Evolutionary conservation across 345 rosid species (phyloP).

Genomic region (Gynandropsis gynandra): DNA sequence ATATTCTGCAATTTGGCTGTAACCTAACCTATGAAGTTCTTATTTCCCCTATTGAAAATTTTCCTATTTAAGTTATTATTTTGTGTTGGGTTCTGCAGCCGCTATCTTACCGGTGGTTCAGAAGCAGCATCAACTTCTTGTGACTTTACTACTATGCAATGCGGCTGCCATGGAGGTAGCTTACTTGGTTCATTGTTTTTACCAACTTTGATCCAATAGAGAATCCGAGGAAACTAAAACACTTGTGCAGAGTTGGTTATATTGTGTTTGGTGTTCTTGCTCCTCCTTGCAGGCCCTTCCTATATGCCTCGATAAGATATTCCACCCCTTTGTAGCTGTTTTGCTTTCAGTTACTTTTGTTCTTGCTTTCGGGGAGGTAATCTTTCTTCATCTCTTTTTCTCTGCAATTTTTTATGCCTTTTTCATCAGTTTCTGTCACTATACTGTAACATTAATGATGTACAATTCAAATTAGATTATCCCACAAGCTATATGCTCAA

Average conservation of each 20-base stretch:
- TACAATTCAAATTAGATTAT: conserved; percentile 36
- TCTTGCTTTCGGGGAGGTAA: conserved; percentile 77
- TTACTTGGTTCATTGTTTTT: not conserved
- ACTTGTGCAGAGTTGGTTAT: not conserved
- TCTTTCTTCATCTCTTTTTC: conserved; percentile 5
- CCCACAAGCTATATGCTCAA: conserved; percentile 77
- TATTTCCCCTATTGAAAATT: not conserved
- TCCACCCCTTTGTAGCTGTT: conserved; percentile 77
- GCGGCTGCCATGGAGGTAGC: conserved; percentile 80
- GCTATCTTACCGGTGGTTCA: conserved; percentile 68
- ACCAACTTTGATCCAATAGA: not conserved
- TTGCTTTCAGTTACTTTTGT: conserved; percentile 76
- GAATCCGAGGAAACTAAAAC: not conserved
- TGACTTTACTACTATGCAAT: conserved; percentile 71
- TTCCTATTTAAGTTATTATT: conserved; percentile 7
- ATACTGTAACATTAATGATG: not conserved
- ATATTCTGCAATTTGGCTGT: not conserved
- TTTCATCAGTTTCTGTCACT: not conserved
- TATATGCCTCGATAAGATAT: conserved; percentile 61
- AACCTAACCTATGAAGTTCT: not conserved
- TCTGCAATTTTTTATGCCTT: conserved; percentile 1
- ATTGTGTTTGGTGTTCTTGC: conserved; percentile 4
- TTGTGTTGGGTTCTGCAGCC: conserved; percentile 32
- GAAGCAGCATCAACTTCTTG: conserved; percentile 79
- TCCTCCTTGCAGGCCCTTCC: conserved; percentile 60